Conservation (phyloP, 2,329 filamentous ascomycete species). For the Fusarium sarcochroum region DNA sequence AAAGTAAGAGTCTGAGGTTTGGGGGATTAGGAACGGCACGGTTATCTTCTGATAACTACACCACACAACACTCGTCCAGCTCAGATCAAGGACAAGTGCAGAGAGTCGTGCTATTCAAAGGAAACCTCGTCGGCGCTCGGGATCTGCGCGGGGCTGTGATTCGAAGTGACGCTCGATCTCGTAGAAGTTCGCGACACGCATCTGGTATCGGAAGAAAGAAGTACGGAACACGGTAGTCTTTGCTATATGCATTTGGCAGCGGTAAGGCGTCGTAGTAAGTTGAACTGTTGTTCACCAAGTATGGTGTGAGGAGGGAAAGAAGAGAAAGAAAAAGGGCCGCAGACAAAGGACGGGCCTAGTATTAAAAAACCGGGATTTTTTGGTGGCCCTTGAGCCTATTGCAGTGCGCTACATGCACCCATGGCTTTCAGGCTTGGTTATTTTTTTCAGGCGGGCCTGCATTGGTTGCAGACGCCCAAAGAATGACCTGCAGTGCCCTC, state of each 20-base stretch:
- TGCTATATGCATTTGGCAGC: constrained; percentile 70
- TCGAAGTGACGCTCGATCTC: constrained; percentile 64
- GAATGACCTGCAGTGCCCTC: constrained; percentile 12
- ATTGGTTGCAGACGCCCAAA: not conserved
- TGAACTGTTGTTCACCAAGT: constrained; percentile 46
- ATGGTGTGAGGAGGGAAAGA: constrained; percentile 46
- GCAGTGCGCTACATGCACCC: constrained; percentile 26
- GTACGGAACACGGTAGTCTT: constrained; percentile 59
- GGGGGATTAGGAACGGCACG: constrained; percentile 32
- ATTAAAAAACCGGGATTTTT: constrained; percentile 42
- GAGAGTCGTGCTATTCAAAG: constrained; percentile 53
- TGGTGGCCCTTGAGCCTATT: constrained; percentile 40
- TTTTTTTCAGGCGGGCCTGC: constrained; percentile 32
- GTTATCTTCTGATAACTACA: constrained; percentile 36
- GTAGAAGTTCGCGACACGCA: constrained; percentile 66
- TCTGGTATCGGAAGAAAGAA: constrained; percentile 69
- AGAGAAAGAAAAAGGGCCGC: constrained; percentile 26
- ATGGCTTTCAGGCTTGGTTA: constrained; percentile 21
- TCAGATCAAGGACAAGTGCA: constrained; percentile 35
- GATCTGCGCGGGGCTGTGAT: constrained; percentile 68
- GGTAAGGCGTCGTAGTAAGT: constrained; percentile 36
- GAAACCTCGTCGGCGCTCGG: constrained; percentile 71
- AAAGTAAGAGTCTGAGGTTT: constrained; percentile 18
- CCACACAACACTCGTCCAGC: constrained; percentile 37
- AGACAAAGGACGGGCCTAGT: constrained; percentile 36